Evolutionary conservation across 208 protist species (phyloP), one percentile per base, ranked within the genome.

Genomic region (Tritrichomonas foetus): DNA sequence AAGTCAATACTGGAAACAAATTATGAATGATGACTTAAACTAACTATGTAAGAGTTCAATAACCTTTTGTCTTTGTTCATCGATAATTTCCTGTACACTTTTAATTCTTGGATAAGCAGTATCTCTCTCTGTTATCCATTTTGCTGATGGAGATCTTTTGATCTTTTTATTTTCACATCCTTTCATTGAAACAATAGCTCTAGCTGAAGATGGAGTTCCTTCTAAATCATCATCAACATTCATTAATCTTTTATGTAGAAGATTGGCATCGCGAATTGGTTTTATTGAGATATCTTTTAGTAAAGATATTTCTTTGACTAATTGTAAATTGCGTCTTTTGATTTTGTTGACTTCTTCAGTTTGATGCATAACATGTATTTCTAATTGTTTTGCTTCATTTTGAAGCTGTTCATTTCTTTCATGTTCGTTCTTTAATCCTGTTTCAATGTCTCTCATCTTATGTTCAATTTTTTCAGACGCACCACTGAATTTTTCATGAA

Each of bases 321-420:
- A 16, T 89, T 57, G 41, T 33, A n/a, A 20, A 16, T 89, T 89
- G 8, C 41, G 25, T 39, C 47, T 13, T 89, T 89, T 89, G 3
- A 89, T 33, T 36, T 33, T 33, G 33, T 44, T 89, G 8, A 89
- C 78, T 2, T 47, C 47, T 57, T 44, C 25, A 44, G 33, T 47
- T 89, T 57, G 78, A 39, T 89, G 27, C 30, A 33, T 89, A 22
- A 57, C 78, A 41, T 89, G 41, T 39, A 57, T 39, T 2, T 13
- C 25, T 53, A 89, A 30, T 1, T 47, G 20, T 22, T 61, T 20
- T 61, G 78, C 41, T 89, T 89, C 78, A 27, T 89, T 89, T 47
- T 89, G 78, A 27, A 89, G 78, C 39, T 89, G 78, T 20, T 53
- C 11, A 49, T 89, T 89, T 57, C 78, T 25, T 61, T 89, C 78